Evolutionary conservation across 1,284 basidiomycete species (phyloP).

Genomic region (Marasmius oreades): DNA sequence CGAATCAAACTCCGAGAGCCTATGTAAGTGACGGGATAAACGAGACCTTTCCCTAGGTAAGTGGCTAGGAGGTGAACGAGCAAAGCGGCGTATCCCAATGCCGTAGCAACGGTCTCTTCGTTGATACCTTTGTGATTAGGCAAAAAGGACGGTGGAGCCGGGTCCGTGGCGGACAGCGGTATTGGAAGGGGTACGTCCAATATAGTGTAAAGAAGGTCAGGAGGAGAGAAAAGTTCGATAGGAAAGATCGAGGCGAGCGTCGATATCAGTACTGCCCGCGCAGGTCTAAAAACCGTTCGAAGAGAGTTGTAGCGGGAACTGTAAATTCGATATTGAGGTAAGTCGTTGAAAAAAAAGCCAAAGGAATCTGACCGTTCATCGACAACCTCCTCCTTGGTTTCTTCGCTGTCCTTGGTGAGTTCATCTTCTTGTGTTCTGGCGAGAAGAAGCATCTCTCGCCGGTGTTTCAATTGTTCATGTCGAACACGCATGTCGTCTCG

Average conservation of each 20-base stretch:
- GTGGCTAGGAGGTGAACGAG: conserved; percentile 76
- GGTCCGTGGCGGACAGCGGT: conserved; percentile 69
- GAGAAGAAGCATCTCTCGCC: conserved; percentile 45
- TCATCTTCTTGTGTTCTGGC: conserved; percentile 41
- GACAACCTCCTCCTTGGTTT: conserved; percentile 34
- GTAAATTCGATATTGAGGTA: conserved; percentile 8
- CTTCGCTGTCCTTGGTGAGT: conserved; percentile 30
- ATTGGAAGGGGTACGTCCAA: conserved; percentile 83
- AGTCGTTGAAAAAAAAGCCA: not conserved
- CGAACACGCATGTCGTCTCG: conserved; percentile 39
- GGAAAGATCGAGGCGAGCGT: conserved; percentile 82
- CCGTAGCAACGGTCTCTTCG: conserved; percentile 81
- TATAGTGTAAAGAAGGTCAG: conserved; percentile 83
- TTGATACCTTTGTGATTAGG: conserved; percentile 67
- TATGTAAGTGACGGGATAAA: conserved; percentile 87
- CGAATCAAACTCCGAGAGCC: conserved; percentile 86
- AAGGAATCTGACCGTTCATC: conserved; percentile 39
- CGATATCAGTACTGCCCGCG: conserved; percentile 70
- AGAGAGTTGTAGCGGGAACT: conserved; percentile 47
- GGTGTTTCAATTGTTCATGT: conserved; percentile 40
- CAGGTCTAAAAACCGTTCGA: conserved; percentile 47
- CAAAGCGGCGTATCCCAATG: conserved; percentile 86
- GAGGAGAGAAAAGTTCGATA: conserved; percentile 78
- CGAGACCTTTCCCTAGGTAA: conserved; percentile 75
- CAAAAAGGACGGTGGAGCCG: conserved; percentile 79